Evolutionary conservation across 257 asterid genomes (phyloP).

Genomic region (Gynochthodes officinalis): DNA sequence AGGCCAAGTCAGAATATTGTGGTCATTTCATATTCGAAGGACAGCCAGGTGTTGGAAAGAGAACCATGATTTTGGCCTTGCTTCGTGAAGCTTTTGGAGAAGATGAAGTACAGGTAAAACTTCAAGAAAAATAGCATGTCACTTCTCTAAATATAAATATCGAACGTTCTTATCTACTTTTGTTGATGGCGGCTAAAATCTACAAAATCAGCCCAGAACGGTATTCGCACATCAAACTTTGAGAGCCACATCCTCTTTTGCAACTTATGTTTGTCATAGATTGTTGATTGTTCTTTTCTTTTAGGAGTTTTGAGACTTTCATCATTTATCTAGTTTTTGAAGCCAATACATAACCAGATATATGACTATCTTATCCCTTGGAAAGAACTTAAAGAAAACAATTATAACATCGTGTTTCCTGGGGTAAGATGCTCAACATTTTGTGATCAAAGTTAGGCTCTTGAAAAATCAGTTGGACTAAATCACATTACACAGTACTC

Average conservation of each 20-base stretch:
- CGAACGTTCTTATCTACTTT: too few species aligned
- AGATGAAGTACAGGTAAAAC: conserved; percentile 55
- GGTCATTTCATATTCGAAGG: conserved; percentile 76
- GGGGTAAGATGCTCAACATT: too few species aligned
- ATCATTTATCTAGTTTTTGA: neutral
- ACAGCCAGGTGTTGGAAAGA: conserved; percentile 79
- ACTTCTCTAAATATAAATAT: too few species aligned
- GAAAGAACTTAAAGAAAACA: neutral
- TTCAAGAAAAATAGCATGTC: neutral
- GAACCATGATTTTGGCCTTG: conserved; percentile 77
- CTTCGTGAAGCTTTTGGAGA: conserved; percentile 59
- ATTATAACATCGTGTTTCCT: too few species aligned
- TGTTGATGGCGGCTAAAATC: too few species aligned
- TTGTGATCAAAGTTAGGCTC: neutral
- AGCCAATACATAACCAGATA: neutral
- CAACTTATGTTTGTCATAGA: too few species aligned
- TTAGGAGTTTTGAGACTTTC: too few species aligned
- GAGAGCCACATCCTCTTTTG: too few species aligned
- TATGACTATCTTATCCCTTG: neutral
- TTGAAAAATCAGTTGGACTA: neutral
- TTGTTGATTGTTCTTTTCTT: too few species aligned
- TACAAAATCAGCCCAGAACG: too few species aligned
- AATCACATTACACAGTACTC: neutral
- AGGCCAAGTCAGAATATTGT: conserved; percentile 26
- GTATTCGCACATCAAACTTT: too few species aligned